A percentile compares a stretch with the other conserved stretches of the same genome.
These are phyloP conservation scores for Trichomonas vaginalis DNA, from an alignment of 208 protist species.

Conservation along the genomic window DNA sequence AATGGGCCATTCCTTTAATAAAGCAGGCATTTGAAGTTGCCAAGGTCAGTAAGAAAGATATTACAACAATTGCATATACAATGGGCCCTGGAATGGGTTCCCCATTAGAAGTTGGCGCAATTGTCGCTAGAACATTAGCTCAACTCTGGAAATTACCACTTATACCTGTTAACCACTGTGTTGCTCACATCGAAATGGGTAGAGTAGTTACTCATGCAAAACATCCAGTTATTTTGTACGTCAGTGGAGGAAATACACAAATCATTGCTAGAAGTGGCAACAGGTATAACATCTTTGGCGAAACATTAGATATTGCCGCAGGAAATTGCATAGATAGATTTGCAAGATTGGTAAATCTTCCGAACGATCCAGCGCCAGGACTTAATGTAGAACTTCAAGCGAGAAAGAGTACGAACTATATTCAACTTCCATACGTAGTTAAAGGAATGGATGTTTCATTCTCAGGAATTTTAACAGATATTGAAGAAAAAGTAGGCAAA, in stretches of 20 bases:
- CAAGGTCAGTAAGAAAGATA: conserved; percentile 52
- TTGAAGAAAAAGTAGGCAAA: conserved; percentile 29
- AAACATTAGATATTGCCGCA: conserved; percentile 98
- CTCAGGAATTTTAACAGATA: conserved; percentile 25
- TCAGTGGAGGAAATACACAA: conserved; percentile 97
- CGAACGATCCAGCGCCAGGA: conserved; percentile 92
- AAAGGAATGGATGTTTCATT: conserved; percentile 57
- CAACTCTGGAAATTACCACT: conserved; percentile 66
- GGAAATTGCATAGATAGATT: conserved; percentile 85
- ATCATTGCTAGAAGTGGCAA: conserved; percentile 64
- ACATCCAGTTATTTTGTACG: conserved; percentile 94
- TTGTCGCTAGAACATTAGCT: conserved; percentile 58
- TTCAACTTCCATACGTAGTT: conserved; percentile 84
- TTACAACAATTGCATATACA: conserved; percentile 82
- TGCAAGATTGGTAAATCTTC: conserved; percentile 66
- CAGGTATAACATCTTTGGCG: conserved; percentile 95
- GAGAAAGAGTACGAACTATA: conserved; percentile 50
- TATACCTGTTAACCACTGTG: conserved; percentile 95
- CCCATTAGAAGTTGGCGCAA: conserved; percentile 60
- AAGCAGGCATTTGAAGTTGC: conserved; percentile 69
- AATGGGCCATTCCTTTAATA: conserved; percentile 42
- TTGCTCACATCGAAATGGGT: conserved; percentile 99
- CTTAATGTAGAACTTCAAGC: conserved; percentile 97
- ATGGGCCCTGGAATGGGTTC: conserved; percentile 83
- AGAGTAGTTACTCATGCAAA: conserved; percentile 66